Conservation (phyloP, 345 rosid genomes). For the Citrus reticulata region DNA sequence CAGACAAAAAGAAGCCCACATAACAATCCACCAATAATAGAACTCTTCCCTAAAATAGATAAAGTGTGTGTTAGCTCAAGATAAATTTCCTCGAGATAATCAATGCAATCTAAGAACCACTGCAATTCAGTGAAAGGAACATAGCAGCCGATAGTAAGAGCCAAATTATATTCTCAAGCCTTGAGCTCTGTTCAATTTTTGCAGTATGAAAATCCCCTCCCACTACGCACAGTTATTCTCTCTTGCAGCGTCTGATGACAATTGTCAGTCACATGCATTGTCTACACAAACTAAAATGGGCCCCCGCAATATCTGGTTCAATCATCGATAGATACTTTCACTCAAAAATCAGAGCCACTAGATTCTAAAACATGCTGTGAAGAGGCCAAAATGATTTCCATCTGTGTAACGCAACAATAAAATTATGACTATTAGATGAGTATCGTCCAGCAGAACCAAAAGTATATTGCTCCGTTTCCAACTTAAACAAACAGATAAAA, state of each 20-base stretch:
- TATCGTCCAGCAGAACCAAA: background rate
- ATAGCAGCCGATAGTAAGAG: constrained; percentile 2
- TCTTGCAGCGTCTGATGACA: constrained; percentile 1
- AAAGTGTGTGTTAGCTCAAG: constrained; percentile 7
- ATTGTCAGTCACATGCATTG: constrained; percentile 10
- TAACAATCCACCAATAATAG: constrained; percentile 13
- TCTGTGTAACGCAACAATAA: background rate
- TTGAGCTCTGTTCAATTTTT: constrained; percentile 18
- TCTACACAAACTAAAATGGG: constrained; percentile 5
- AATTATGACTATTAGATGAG: background rate
- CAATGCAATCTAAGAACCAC: constrained; percentile 18
- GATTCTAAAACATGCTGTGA: constrained; percentile 2
- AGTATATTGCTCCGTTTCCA: background rate
- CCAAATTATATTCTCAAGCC: constrained; percentile 22
- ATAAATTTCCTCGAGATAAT: constrained; percentile 8
- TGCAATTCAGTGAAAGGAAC: background rate
- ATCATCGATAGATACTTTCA: constrained; percentile 9
- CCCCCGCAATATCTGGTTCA: constrained; percentile 11
- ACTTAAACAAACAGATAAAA: background rate
- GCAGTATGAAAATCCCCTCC: constrained; percentile 18
- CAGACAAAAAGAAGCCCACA: constrained; percentile 24
- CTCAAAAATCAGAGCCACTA: background rate
- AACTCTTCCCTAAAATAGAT: constrained; percentile 23
- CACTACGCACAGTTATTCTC: constrained; percentile 1
- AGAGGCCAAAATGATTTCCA: constrained; percentile 1